These are phyloP conservation scores for Plasmopara halstedii DNA, from an alignment of 352 stramenopile genomes.

Conservation along the genomic window DNA sequence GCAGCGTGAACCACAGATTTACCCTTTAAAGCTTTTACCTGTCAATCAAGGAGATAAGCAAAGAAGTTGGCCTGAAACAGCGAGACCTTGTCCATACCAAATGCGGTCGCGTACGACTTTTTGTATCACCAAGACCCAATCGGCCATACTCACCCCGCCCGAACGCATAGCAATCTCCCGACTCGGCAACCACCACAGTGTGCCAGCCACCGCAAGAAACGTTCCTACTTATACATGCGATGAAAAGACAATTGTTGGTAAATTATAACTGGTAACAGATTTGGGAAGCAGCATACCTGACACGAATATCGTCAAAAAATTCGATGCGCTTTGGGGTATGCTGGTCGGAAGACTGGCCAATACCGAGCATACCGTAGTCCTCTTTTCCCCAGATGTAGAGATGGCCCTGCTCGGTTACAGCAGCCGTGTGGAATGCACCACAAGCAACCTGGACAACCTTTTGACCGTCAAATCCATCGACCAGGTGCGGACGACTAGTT, in stretches of 20 bases:
- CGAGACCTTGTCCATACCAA: slow-evolving; percentile 23
- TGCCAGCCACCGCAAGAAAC: slow-evolving; percentile 82
- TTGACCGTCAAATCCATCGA: slow-evolving; percentile 61
- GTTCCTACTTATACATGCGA: slow-evolving; percentile 22
- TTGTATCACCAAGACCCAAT: slow-evolving; percentile 77
- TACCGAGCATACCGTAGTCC: slow-evolving; percentile 82
- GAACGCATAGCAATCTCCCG: slow-evolving; percentile 67
- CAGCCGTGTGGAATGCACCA: slow-evolving; percentile 75
- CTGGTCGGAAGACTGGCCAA: slow-evolving; percentile 67
- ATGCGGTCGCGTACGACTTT: slow-evolving; percentile 55
- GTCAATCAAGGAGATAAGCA: neutral
- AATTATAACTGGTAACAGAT: neutral
- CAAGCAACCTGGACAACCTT: slow-evolving; percentile 76
- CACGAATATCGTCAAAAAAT: slow-evolving; percentile 62
- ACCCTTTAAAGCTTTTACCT: slow-evolving; percentile 56
- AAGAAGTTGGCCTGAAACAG: slow-evolving; percentile 1
- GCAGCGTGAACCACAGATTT: slow-evolving; percentile 64
- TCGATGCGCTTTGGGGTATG: slow-evolving; percentile 47
- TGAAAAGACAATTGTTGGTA: slow-evolving; percentile 2
- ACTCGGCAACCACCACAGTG: slow-evolving; percentile 69
- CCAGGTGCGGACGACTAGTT: slow-evolving; percentile 44
- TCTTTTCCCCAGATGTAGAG: slow-evolving; percentile 85
- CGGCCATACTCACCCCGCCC: slow-evolving; percentile 75
- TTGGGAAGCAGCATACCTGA: slow-evolving; percentile 35
- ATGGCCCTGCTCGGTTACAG: slow-evolving; percentile 52